phyloP scores from a whole-genome alignment of 371 early-diverging fungal species.

The Rhizopus sp. region DNA sequence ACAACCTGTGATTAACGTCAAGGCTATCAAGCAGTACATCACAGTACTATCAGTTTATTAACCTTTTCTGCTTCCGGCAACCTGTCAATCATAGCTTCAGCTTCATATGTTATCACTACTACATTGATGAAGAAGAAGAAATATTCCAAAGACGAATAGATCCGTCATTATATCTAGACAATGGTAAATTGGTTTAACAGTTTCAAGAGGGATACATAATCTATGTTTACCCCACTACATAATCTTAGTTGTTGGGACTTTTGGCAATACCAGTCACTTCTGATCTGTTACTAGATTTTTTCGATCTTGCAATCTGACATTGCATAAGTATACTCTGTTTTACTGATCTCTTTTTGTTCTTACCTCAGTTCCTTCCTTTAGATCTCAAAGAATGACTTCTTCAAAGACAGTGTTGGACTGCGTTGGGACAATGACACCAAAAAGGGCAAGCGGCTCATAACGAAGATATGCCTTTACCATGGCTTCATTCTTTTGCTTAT shows the following conservation, averaged over 20 bases:
- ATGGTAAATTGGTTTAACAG: neutral
- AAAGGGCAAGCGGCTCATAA: conserved; percentile 74
- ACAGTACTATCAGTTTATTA: no score
- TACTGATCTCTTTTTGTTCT: neutral
- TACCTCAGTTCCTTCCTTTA: conserved; percentile 80
- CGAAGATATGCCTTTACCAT: conserved; percentile 86
- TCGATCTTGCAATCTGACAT: conserved; percentile 66
- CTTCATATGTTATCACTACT: no score
- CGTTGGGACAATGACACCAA: conserved; percentile 83
- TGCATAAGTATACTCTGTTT: neutral
- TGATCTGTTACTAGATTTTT: conserved; percentile 74
- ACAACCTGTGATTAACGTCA: no score
- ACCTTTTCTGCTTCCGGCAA: no score
- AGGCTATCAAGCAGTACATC: no score
- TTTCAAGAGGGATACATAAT: conserved; percentile 1
- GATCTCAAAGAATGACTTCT: conserved; percentile 83
- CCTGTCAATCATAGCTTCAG: no score
- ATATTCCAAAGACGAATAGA: conserved; percentile 79
- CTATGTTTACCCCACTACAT: conserved; percentile 76
- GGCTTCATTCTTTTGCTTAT: neutral
- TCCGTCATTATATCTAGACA: conserved; percentile 75
- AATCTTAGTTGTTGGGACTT: conserved; percentile 64
- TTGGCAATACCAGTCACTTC: conserved; percentile 78
- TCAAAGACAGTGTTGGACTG: conserved; percentile 80
- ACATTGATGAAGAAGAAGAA: conserved; percentile 33